phyloP scores from a whole-genome alignment of 257 asterid species.

The Verbascum thapsus region DNA sequence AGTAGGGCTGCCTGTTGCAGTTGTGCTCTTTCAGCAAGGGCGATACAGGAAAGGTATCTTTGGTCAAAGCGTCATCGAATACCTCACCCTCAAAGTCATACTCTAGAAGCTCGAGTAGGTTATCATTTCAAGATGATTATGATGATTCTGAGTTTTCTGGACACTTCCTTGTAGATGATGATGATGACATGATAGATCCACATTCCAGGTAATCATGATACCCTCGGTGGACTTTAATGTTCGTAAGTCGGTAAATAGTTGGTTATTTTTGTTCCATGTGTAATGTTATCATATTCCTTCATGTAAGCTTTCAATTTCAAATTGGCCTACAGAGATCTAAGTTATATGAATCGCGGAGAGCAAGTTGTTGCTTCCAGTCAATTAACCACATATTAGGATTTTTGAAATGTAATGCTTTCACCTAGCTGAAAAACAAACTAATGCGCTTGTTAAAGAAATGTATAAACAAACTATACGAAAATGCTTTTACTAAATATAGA shows the following conservation, averaged over 20 bases:
- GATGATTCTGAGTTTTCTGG: constrained; percentile 77
- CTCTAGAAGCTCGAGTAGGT: constrained; percentile 68
- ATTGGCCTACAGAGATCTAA: constrained; percentile 12
- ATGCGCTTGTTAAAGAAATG: not conserved
- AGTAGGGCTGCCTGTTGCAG: constrained; percentile 43
- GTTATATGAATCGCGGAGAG: not conserved
- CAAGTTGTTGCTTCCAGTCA: constrained; percentile 13
- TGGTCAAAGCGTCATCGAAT: constrained; percentile 42
- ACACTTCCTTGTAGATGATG: constrained; percentile 73
- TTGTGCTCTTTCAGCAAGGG: constrained; percentile 45
- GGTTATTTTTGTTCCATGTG: not conserved
- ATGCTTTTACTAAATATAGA: not conserved
- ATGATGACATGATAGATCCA: constrained; percentile 57
- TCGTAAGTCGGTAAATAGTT: constrained; percentile 17
- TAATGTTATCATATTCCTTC: constrained; percentile 5
- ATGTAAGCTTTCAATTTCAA: not conserved
- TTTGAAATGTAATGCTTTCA: constrained; percentile 12
- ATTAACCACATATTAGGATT: not conserved
- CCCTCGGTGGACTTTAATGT: constrained; percentile 21
- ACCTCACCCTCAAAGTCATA: constrained; percentile 61
- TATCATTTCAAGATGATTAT: constrained; percentile 72
- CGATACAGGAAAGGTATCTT: constrained; percentile 45
- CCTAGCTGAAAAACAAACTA: constrained; percentile 7
- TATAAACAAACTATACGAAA: not conserved
- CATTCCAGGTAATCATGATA: constrained; percentile 60